Conservation (phyloP, 1,139 yeast genomes). For the Blastobotrys niveus region DNA sequence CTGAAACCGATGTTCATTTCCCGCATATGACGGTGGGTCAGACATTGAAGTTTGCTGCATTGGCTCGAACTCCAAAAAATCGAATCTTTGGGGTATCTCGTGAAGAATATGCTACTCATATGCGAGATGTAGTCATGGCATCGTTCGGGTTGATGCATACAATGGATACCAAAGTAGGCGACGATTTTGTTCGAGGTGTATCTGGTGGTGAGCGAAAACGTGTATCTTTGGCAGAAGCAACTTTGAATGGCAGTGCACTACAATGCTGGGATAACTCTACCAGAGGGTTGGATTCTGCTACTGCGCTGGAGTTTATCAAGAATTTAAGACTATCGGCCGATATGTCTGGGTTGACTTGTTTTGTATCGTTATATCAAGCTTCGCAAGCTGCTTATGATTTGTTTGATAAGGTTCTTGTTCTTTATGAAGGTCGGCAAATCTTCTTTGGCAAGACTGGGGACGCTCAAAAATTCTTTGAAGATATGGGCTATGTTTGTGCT, state of each 20-base stretch:
- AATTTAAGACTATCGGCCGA: slow-evolving; percentile 62
- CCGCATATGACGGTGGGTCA: slow-evolving; percentile 70
- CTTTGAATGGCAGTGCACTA: slow-evolving; percentile 54
- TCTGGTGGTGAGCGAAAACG: slow-evolving; percentile 85
- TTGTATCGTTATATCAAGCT: slow-evolving; percentile 80
- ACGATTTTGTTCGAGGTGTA: slow-evolving; percentile 68
- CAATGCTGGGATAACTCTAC: slow-evolving; percentile 77
- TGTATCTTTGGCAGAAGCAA: slow-evolving; percentile 69
- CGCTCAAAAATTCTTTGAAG: slow-evolving; percentile 56
- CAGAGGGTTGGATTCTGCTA: slow-evolving; percentile 69
- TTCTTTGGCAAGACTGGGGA: slow-evolving; percentile 57
- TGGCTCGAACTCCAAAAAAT: slow-evolving; percentile 59
- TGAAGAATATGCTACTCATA: slow-evolving; percentile 52
- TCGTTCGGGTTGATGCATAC: slow-evolving; percentile 66
- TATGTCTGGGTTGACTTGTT: slow-evolving; percentile 52
- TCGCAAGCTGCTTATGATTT: slow-evolving; percentile 70
- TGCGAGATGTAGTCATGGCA: slow-evolving; percentile 66
- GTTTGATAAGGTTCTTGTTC: slow-evolving; percentile 66
- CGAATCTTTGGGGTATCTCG: slow-evolving; percentile 56
- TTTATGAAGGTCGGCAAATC: slow-evolving; percentile 75
- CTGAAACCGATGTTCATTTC: slow-evolving; percentile 66
- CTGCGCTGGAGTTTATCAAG: slow-evolving; percentile 68
- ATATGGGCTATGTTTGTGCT: slow-evolving; percentile 69
- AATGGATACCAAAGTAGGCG: slow-evolving; percentile 64
- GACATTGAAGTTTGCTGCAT: slow-evolving; percentile 60